Percentiles rank a stretch among this genome's conserved stretches.
phyloP scores from a whole-genome alignment of 306 rosid genomes.

The Vicia faba region DNA sequence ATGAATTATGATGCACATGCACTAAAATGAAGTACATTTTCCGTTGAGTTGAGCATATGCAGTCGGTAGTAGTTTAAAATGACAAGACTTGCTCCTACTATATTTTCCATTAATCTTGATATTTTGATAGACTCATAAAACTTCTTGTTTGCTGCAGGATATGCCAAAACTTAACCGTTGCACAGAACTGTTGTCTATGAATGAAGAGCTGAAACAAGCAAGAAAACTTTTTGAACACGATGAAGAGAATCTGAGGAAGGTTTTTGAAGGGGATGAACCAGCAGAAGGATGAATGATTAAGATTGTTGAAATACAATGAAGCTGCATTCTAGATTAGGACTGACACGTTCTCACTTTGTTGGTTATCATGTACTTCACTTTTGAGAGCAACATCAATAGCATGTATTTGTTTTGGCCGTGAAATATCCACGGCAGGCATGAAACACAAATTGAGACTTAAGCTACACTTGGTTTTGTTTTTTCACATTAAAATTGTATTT shows the following conservation, averaged over 20 bases:
- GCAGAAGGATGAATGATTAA: slow-evolving; percentile 40
- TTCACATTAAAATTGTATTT: too few species aligned
- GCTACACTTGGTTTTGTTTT: too few species aligned
- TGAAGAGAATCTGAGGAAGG: slow-evolving; percentile 84
- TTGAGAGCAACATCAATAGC: neutral
- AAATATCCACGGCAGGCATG: too few species aligned
- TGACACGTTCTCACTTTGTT: slow-evolving; percentile 2
- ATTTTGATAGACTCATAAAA: slow-evolving; percentile 20
- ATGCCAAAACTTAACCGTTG: slow-evolving; percentile 77
- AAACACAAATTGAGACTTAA: too few species aligned
- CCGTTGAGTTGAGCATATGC: slow-evolving; percentile 15
- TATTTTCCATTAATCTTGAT: neutral
- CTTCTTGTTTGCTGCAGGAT: slow-evolving; percentile 53
- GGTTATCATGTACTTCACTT: slow-evolving; percentile 8
- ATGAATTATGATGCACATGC: slow-evolving; percentile 2
- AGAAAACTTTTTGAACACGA: slow-evolving; percentile 86
- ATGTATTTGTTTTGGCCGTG: too few species aligned
- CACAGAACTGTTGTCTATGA: slow-evolving; percentile 81
- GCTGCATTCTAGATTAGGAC: slow-evolving; percentile 3
- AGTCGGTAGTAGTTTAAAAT: slow-evolving; percentile 1
- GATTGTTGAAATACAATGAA: slow-evolving; percentile 16
- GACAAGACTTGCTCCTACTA: neutral
- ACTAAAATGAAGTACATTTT: slow-evolving; percentile 9
- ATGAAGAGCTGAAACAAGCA: slow-evolving; percentile 92
- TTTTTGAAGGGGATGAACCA: slow-evolving; percentile 67